Conservation (phyloP, 2,329 filamentous ascomycete species). For the Stagonosporopsis chrysanthemi region DNA sequence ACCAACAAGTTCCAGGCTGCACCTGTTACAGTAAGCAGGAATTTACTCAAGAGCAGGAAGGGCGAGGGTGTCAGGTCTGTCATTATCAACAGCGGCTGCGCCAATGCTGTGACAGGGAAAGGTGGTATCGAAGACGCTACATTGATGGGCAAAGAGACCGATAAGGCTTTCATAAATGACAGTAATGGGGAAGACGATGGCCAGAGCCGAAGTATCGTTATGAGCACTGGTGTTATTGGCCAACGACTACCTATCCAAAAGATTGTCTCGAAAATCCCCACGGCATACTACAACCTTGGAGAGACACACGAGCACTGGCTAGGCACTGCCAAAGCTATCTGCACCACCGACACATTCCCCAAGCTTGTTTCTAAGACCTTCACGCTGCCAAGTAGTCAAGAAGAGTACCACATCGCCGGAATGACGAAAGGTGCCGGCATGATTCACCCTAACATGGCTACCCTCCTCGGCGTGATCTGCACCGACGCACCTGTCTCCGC, state of each 20-base stretch:
- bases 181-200: constrained; percentile 50
- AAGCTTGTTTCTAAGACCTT: constrained; percentile 90
- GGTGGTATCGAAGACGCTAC: constrained; percentile 88
- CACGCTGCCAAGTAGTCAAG: constrained; percentile 79
- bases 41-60: constrained; percentile 70
- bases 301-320: constrained; percentile 87
- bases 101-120: constrained; percentile 94
- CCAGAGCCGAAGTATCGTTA: constrained; percentile 77
- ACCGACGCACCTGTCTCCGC: constrained; percentile 86
- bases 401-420: constrained; percentile 84
- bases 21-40: constrained; percentile 84
- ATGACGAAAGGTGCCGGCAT: constrained; percentile 99
- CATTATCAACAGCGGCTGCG: constrained; percentile 93
- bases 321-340: constrained; percentile 85
- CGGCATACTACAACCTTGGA: constrained; percentile 74
- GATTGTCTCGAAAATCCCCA: constrained; percentile 83
- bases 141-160: constrained; percentile 81
- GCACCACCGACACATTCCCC: constrained; percentile 97
- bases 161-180: constrained; percentile 63
- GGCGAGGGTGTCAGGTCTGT: constrained; percentile 79
- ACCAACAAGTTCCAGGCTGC: constrained; percentile 98
- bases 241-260: constrained; percentile 91
- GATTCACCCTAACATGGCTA: constrained; percentile 99
- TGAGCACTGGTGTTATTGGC: constrained; percentile 98
- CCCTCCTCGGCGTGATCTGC: constrained; percentile 86